Evolutionary conservation across 768 basidiomycete genomes (phyloP).

Genomic region (Rhodocollybia butyracea): DNA sequence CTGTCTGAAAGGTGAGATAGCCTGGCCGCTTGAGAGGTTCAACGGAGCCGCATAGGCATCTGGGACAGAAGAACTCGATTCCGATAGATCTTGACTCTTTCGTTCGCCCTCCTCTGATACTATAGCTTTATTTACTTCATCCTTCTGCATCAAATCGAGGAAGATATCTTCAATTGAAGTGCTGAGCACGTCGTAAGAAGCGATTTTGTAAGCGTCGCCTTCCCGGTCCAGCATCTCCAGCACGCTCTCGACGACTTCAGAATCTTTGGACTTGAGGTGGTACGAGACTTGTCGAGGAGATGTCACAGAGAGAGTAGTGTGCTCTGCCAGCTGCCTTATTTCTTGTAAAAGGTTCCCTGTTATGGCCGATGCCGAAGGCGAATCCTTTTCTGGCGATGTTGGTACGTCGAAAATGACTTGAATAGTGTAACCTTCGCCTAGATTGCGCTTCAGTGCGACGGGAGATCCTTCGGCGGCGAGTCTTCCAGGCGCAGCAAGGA

Average conservation of each 20-base stretch:
- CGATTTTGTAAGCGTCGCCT: constrained; percentile 26
- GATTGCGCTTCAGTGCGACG: constrained; percentile 64
- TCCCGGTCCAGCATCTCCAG: constrained; percentile 52
- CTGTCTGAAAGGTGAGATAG: constrained; percentile 57
- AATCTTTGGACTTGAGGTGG: constrained; percentile 61
- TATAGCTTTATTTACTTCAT: constrained; percentile 9
- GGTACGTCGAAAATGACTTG: constrained; percentile 43
- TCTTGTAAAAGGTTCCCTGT: constrained; percentile 32
- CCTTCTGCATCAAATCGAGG: constrained; percentile 60
- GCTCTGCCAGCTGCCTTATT: constrained; percentile 44
- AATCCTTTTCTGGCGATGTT: constrained; percentile 22
- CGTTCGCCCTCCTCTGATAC: constrained; percentile 15
- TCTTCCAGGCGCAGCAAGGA: constrained; percentile 72
- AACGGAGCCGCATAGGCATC: constrained; percentile 19
- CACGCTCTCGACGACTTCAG: constrained; percentile 48
- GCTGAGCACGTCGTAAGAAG: constrained; percentile 64
- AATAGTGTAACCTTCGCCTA: constrained; percentile 72
- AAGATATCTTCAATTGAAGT: constrained; percentile 84
- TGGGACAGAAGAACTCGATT: not conserved
- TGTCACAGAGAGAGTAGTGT: constrained; percentile 36
- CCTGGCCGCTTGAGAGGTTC: constrained; percentile 47
- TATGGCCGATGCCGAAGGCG: constrained; percentile 15
- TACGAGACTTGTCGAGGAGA: constrained; percentile 46
- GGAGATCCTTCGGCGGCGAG: constrained; percentile 73
- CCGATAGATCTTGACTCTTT: not conserved